phyloP scores from a whole-genome alignment of 169 alveolate genomes.

The Plasmodium adleri region DNA sequence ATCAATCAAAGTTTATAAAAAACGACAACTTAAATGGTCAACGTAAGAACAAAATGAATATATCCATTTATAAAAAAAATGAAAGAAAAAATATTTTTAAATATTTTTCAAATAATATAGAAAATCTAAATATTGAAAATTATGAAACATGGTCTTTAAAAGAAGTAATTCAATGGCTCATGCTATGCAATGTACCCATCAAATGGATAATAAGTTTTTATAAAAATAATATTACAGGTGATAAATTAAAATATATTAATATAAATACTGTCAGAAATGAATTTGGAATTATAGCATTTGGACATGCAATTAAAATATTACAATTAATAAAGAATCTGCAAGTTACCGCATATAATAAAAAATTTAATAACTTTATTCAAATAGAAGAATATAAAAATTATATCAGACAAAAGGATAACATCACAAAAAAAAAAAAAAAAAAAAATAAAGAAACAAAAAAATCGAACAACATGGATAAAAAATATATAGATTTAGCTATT shows the following conservation, averaged over 20 bases:
- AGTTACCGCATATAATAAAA: conserved; percentile 45
- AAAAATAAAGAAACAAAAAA: conserved; percentile 5
- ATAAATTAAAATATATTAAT: conserved; percentile 12
- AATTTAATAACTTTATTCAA: conserved; percentile 9
- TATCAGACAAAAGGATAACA: conserved; percentile 9
- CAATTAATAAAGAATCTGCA: conserved; percentile 51
- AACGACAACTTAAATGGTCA: too few relatives aligned
- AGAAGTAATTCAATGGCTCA: conserved; percentile 68
- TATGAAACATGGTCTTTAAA: conserved; percentile 35
- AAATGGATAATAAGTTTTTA: conserved; percentile 38
- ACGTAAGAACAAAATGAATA: too few relatives aligned
- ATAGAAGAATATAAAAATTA: conserved; percentile 41
- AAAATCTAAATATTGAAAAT: conserved; percentile 33
- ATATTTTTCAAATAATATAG: background rate
- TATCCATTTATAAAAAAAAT: background rate
- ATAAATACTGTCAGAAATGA: conserved; percentile 22
- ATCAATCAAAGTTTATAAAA: too few relatives aligned
- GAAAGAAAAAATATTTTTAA: background rate
- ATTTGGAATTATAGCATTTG: conserved; percentile 58
- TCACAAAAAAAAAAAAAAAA: conserved; percentile 9
- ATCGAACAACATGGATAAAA: background rate
- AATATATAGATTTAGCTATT: too few relatives aligned
- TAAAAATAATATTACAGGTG: conserved; percentile 50
- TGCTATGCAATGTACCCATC: conserved; percentile 35
- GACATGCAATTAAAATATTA: conserved; percentile 48